A percentile compares a stretch with the other conserved stretches of the same genome.
phyloP scores from a whole-genome alignment of 2,329 filamentous ascomycete species.

The Aspergillus ibericus region DNA sequence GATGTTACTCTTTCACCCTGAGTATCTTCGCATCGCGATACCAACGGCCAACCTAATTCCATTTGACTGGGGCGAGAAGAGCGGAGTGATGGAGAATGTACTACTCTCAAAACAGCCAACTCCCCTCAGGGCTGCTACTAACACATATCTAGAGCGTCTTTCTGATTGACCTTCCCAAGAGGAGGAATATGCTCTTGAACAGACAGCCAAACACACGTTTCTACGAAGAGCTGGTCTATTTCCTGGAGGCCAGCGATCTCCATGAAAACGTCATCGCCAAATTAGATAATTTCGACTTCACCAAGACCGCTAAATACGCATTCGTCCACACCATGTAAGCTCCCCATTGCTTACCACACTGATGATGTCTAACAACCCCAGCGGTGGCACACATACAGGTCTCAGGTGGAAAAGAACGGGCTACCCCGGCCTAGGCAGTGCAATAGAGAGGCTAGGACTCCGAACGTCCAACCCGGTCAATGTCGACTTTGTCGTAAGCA shows the following conservation, averaged over 20 bases:
- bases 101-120: slow-evolving; percentile 18
- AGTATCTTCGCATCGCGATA: slow-evolving; percentile 74
- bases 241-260: slow-evolving; percentile 66
- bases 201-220: slow-evolving; percentile 54
- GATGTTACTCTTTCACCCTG: slow-evolving; percentile 77
- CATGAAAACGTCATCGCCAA: slow-evolving; percentile 65
- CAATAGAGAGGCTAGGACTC: slow-evolving; percentile 65
- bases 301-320: slow-evolving; percentile 66
- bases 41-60: slow-evolving; percentile 83
- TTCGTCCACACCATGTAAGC: slow-evolving; percentile 84
- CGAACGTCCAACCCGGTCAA: slow-evolving; percentile 57
- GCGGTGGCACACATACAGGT: slow-evolving; percentile 58
- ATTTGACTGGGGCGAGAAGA: slow-evolving; percentile 87
- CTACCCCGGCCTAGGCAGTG: slow-evolving; percentile 69
- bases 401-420: slow-evolving; percentile 59
- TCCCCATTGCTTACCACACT: slow-evolving; percentile 1
- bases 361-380: slow-evolving; percentile 26
- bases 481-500: slow-evolving; percentile 69
- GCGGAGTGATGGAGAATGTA: slow-evolving; percentile 78
- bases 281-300: slow-evolving; percentile 78
- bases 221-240: slow-evolving; percentile 68
- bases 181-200: slow-evolving; percentile 27
- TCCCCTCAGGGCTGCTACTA: not conserved
- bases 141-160: slow-evolving; percentile 65
- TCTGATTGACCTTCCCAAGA: slow-evolving; percentile 79